A percentile compares a stretch with the other conserved stretches of the same genome.
These are phyloP conservation scores for Diaporthe sp. DNA, from an alignment of 2,329 filamentous ascomycete genomes.

Conservation along the genomic window DNA sequence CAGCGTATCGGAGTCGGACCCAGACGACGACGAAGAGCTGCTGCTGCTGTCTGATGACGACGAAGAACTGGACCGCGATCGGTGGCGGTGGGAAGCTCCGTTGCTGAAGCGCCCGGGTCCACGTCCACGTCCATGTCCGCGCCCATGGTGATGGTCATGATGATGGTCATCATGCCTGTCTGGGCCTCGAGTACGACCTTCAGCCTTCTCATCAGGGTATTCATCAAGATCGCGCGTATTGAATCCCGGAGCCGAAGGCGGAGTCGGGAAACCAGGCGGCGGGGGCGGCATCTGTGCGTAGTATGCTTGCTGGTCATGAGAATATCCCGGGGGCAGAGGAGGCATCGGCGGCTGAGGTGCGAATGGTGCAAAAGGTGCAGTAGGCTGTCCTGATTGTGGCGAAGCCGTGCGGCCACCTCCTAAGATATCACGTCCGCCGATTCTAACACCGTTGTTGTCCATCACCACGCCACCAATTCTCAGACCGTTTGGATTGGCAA, in stretches of 20 bases:
- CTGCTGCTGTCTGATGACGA: constrained; percentile 52
- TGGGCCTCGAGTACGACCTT: constrained; percentile 6
- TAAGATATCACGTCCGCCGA: constrained; percentile 34
- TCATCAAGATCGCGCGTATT: background rate
- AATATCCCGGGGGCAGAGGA: constrained; percentile 16
- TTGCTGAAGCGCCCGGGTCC: constrained; percentile 41
- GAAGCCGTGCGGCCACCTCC: constrained; percentile 12
- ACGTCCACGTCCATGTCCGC: constrained; percentile 39
- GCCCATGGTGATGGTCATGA: constrained; percentile 36
- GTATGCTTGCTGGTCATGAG: constrained; percentile 7
- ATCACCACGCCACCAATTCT: constrained; percentile 61
- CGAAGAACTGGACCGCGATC: constrained; percentile 50
- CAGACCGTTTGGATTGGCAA: constrained; percentile 61
- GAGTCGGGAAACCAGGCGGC: constrained; percentile 18
- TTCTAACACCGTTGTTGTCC: constrained; percentile 56
- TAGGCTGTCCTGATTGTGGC: background rate
- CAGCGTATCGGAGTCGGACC: constrained; percentile 52
- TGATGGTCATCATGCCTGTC: constrained; percentile 10
- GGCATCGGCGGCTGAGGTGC: constrained; percentile 26
- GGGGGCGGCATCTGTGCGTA: constrained; percentile 32
- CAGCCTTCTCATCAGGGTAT: constrained; percentile 21
- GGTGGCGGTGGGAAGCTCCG: constrained; percentile 40
- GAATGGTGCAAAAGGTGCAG: background rate
- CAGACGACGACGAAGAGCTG: constrained; percentile 53
- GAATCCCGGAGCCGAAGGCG: background rate